These are phyloP conservation scores for Debaryomyces tyrocola DNA, from an alignment of 805 yeast species.

Conservation along the genomic window DNA sequence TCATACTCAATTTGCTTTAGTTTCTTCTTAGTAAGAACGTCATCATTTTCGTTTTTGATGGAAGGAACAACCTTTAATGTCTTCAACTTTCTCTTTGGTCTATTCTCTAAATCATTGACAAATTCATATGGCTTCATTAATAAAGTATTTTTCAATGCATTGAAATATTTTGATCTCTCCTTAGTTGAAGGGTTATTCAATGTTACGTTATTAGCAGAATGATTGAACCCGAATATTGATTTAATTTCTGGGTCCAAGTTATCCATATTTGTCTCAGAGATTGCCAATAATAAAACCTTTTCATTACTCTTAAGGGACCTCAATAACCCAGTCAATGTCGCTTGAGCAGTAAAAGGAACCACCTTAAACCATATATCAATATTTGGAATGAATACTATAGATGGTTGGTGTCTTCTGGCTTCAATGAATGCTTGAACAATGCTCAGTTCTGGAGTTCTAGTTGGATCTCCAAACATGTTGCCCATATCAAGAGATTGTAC, in stretches of 20 bases:
- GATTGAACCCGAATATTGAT: slow-evolving; percentile 56
- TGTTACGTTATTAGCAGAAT: slow-evolving; percentile 43
- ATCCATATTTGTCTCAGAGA: slow-evolving; percentile 52
- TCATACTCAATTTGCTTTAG: slow-evolving; percentile 53
- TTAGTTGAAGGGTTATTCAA: slow-evolving; percentile 41
- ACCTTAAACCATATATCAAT: slow-evolving; percentile 73
- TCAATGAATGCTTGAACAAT: slow-evolving; percentile 83
- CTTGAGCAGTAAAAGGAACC: slow-evolving; percentile 65
- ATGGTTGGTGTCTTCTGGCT: slow-evolving; percentile 85
- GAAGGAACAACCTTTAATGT: slow-evolving; percentile 32
- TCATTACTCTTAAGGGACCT: slow-evolving; percentile 71
- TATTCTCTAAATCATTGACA: slow-evolving; percentile 57
- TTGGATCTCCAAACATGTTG: slow-evolving; percentile 71
- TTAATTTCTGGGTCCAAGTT: slow-evolving; percentile 49
- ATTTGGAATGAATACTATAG: slow-evolving; percentile 81
- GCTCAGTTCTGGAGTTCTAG: slow-evolving; percentile 78
- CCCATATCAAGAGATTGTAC: slow-evolving; percentile 85
- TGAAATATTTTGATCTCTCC: slow-evolving; percentile 60
- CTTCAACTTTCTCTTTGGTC: slow-evolving; percentile 51
- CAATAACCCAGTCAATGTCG: slow-evolving; percentile 70
- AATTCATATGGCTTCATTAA: slow-evolving; percentile 69
- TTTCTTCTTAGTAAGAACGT: slow-evolving; percentile 39
- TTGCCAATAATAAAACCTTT: slow-evolving; percentile 69
- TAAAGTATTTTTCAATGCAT: slow-evolving; percentile 52
- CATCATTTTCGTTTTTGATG: slow-evolving; percentile 24